Evolutionary conservation across 306 rosid species (phyloP), one percentile per base, ranked within the genome.

Genomic region (Psophocarpus tetragonolobus): DNA sequence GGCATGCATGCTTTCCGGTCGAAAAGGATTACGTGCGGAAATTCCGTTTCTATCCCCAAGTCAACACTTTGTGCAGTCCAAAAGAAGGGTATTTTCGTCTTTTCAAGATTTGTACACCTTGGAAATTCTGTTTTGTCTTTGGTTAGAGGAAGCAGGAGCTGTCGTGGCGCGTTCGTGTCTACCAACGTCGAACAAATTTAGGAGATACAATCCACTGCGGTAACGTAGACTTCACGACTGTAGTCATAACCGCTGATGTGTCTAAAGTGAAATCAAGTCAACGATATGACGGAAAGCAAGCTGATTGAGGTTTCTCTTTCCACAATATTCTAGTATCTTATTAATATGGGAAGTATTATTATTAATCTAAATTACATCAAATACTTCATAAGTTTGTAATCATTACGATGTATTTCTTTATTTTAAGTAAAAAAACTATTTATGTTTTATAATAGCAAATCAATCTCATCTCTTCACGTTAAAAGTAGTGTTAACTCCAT

Each of bases 91-190:
- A n/a, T 3, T 71, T 76, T 76, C 26, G 85, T 57, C 74, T 71
- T 80, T 80, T n/a, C 0, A 0, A 0, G 0, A 2, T 0, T 20
- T 68, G 77, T 80, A 75, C 2, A 12, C 38, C 24, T 4, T 47
- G 18, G 27, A 47, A 10, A 7, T 17, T 61, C 51, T n/a, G 68
- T 36, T 71, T 38, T 79, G 78, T 74, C 76, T 74, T 27, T 30
- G 29, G 45, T 20, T 42, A 64, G 82, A 71, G 82, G 81, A 63
- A n/a, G 71, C 75, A 68, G 70, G 24, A 24, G 45, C 32, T 84
- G 82, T 69, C 84, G 84, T 70, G 84, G 79, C 54, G 54, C 57
- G 54, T 65, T 66, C 64, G 58, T 58, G 71, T 56, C 57, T 32
- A 64, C 60, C 47, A 66, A 39, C 26, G 2, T 26, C 3, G 57